Evolutionary conservation across 2,329 filamentous ascomycete genomes (phyloP).

Genomic region (Cordyceps sp.): DNA sequence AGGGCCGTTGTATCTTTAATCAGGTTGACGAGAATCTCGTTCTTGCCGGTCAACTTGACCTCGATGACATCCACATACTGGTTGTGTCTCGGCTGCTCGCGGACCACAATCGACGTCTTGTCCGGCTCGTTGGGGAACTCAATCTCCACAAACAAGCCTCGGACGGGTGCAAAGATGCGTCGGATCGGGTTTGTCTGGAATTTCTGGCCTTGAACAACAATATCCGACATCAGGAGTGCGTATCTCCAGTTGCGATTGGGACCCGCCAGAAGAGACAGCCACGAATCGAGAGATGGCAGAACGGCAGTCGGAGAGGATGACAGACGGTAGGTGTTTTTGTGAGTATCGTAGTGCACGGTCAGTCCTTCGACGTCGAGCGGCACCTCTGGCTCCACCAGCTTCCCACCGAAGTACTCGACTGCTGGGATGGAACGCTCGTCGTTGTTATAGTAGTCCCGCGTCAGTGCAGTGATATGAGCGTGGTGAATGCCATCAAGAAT

Average conservation of each 20-base stretch:
- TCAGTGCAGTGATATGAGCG: slow-evolving; percentile 66
- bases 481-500: slow-evolving; percentile 87
- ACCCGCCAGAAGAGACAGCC: slow-evolving; percentile 79
- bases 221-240: slow-evolving; percentile 82
- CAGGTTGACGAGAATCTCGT: slow-evolving; percentile 75
- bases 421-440: slow-evolving; percentile 62
- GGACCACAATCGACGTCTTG: slow-evolving; percentile 73
- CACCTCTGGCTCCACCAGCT: slow-evolving; percentile 54
- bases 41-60: slow-evolving; percentile 56
- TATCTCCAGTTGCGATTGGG: slow-evolving; percentile 82
- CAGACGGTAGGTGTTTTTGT: slow-evolving; percentile 73
- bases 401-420: slow-evolving; percentile 91
- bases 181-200: slow-evolving; percentile 95
- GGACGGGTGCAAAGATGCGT: slow-evolving; percentile 73
- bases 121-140: slow-evolving; percentile 61
- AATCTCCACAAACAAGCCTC: slow-evolving; percentile 83
- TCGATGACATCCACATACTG: slow-evolving; percentile 82
- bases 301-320: slow-evolving; percentile 56
- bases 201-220: slow-evolving; percentile 87
- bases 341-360: slow-evolving; percentile 58
- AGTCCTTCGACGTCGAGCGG: slow-evolving; percentile 74
- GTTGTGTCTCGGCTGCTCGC: slow-evolving; percentile 72
- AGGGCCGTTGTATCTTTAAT: slow-evolving; percentile 86
- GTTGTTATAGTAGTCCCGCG: slow-evolving; percentile 62
- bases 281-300: slow-evolving; percentile 65